Base-by-base conservation (phyloP, 1,284 basidiomycete genomes). In the Cutaneotrichosporon sp. region DNA sequence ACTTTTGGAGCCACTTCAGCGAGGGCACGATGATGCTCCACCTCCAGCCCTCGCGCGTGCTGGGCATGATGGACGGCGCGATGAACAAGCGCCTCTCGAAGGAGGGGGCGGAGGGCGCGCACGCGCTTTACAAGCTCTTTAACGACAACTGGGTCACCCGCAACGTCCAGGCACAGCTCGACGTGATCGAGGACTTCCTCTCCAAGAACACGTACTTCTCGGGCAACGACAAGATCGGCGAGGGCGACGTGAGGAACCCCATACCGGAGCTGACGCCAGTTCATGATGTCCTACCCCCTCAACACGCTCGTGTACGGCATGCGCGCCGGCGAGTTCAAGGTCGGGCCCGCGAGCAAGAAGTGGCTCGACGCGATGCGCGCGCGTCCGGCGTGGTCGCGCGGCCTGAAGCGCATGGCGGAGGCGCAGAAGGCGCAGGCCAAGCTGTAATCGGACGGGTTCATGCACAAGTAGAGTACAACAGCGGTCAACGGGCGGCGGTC, bases 161-260 rank as follows among this genome's bases (percentile, higher is more conserved):
- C 49, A 59, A 55, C 20, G 42, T 55, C 18, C 49, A 54, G 33
- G 55, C 27, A 16, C 60, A 63, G 59, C 62, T 65, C n/a, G 31
- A 49, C 10, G 43, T 73, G 67, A 67, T 71, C 49, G 72, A 78
- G 54, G 47, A 61, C 2, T 74, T 67, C 56, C 61, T 78, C 16
- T 52, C 55, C 7, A 53, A 59, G 29, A 54, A 62, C 33, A 51
- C 54, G n/a, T 73, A 57, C 64, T 78, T 78, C 57, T 71, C 70
- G 1, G 75, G 74, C 8, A 56, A 60, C 4, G 67, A 73, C 51
- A 66, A 70, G 47, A 68, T 71, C 3, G 76, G 76, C 47, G 62
- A 70, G 47, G 73, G 71, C 3, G 76, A 78, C 53, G 74, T 76
- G 58, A 69, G 74, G 67, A 18, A 27, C 42, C 20, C 29, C n/a